Percentiles rank a stretch among this genome's conserved stretches.
phyloP scores from a whole-genome alignment of 2,329 filamentous ascomycete genomes.

The Ophiostoma fasciatum region DNA sequence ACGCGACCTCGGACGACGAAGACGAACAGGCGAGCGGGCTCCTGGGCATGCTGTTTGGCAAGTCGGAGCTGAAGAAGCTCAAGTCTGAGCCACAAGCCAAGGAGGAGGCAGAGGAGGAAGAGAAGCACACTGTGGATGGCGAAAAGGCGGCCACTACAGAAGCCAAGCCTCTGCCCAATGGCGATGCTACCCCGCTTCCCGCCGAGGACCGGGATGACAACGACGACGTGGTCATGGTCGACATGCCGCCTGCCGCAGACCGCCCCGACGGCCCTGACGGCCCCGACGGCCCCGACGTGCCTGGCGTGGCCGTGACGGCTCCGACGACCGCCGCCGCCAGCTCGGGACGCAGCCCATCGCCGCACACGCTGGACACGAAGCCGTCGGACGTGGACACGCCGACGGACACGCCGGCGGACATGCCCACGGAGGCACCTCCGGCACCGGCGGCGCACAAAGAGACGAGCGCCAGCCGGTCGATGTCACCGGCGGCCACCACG shows the following conservation, averaged over 20 bases:
- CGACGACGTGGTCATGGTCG: constrained; percentile 15
- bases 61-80: constrained; percentile 40
- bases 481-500: constrained; percentile 18
- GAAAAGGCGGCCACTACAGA: background rate
- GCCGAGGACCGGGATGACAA: constrained; percentile 10
- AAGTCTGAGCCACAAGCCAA: constrained; percentile 23
- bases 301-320: constrained; percentile 15
- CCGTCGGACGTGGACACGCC: constrained; percentile 31
- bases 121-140: constrained; percentile 22
- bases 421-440: constrained; percentile 19
- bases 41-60: constrained; percentile 43
- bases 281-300: too few relatives aligned
- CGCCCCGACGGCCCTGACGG: constrained; percentile 10
- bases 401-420: background rate
- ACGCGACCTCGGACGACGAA: constrained; percentile 24
- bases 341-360: constrained; percentile 30
- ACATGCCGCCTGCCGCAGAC: constrained; percentile 8
- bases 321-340: constrained; percentile 23
- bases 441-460: constrained; percentile 20
- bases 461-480: constrained; percentile 19
- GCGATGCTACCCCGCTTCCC: background rate
- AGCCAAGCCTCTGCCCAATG: background rate
- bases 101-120: constrained; percentile 16
- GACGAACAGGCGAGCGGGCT: constrained; percentile 31
- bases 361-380: constrained; percentile 34